Evolutionary conservation across 768 basidiomycete species (phyloP).

Genomic region (Leccinum olivaceopallidum): DNA sequence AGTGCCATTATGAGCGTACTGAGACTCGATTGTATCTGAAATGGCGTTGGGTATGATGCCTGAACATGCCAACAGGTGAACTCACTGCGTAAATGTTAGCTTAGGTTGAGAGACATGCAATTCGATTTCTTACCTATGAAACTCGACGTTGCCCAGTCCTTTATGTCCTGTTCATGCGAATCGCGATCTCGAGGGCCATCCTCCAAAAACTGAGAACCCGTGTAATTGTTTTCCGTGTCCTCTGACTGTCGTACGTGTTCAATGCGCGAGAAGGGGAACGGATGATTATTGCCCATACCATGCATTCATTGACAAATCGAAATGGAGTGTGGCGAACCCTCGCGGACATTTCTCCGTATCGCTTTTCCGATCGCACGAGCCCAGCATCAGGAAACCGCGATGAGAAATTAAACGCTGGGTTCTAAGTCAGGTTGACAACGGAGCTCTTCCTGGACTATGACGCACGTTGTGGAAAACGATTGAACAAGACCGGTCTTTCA

Average conservation of each 20-base stretch:
- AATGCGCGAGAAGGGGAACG: background rate
- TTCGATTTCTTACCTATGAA: constrained; percentile 21
- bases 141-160: constrained; percentile 17
- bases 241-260: constrained; percentile 16
- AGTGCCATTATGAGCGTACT: constrained; percentile 21
- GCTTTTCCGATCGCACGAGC: constrained; percentile 10
- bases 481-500: constrained; percentile 21
- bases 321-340: constrained; percentile 21
- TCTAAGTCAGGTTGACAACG: background rate
- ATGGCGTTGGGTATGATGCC: background rate
- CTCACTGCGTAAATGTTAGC: constrained; percentile 21
- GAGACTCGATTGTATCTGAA: constrained; percentile 18
- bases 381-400: constrained; percentile 13
- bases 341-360: constrained; percentile 13
- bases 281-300: constrained; percentile 10
- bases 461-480: constrained; percentile 24
- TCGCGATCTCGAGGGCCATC: constrained; percentile 6
- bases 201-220: constrained; percentile 22
- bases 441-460: background rate
- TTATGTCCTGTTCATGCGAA: constrained; percentile 20
- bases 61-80: background rate
- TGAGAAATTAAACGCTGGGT: constrained; percentile 20
- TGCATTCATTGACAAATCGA: constrained; percentile 24
- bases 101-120: constrained; percentile 1
- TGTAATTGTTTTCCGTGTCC: constrained; percentile 21